Base-by-base conservation (phyloP, 331 rosid species). In the Prunus yedoensis region DNA sequence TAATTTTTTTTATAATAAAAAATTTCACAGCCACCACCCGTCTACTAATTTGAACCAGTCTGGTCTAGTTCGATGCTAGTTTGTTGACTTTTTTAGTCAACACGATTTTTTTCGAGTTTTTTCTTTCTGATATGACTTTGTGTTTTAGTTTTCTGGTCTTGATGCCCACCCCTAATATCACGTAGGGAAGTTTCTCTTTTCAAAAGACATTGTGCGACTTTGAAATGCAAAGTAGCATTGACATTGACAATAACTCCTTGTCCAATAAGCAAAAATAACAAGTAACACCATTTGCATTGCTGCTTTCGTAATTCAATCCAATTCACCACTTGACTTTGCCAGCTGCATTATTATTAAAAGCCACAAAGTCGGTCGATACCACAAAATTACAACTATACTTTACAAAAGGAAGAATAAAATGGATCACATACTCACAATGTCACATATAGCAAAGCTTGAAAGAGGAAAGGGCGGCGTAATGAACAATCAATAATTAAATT, bases 111-210 rank as follows among this genome's bases (percentile, higher is more conserved):
- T 32, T 32, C 6, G 7, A 32, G 1, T 32, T 32, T 32, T 4
- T 32, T 32, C 38, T 4, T 32, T 32, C 1, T 0, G 0, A 32
- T 32, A 0, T 32, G 38, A 4, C 38, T 32, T 0, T 4, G 0
- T 32, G 7, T 32, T 32, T 0, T 4, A 32, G 0, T 32, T 32
- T 32, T 32, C 0, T 32, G 0, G 1, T 32, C 1, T 32, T 0
- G 7, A 32, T 32, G 7, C 1, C 38, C 38, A 32, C 38, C 5
- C 38, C 7, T 4, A 32, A 32, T 32, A 32, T 32, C 5, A 32
- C 38, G 7, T 32, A 32, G 7, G 41, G 41, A 35, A 35, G 8
- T 35, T 35, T 35, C 41, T 35, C 8, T 35, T 6, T 35, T 6
- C 41, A 35, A 35, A 35, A 5, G 41, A 35, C 8, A 35, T 35